phyloP scores from a whole-genome alignment of 2,329 filamentous ascomycete species.

The Fusarium sp. region DNA sequence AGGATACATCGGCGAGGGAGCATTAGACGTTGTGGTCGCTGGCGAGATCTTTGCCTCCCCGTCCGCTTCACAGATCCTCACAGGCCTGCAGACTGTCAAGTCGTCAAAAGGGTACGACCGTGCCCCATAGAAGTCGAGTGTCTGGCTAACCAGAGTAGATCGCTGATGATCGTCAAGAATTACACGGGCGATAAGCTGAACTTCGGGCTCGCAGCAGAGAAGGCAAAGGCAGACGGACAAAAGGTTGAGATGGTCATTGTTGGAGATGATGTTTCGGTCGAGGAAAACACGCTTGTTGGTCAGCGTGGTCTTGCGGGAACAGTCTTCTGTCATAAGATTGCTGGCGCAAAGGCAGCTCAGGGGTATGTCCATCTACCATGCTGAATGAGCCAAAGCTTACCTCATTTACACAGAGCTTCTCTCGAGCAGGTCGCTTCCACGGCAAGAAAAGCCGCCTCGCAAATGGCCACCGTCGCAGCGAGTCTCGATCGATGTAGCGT shows the following conservation, averaged over 20 bases:
- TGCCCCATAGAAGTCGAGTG: accelerated
- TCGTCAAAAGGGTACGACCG: conserved; percentile 32
- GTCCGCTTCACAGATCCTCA: conserved; percentile 40
- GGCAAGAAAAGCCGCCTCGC: conserved; percentile 36
- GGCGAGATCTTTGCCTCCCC: conserved; percentile 45
- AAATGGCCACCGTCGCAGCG: conserved; percentile 43
- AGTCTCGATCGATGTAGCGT: conserved; percentile 44
- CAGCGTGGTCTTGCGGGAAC: conserved; percentile 43
- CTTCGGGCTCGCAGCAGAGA: conserved; percentile 47
- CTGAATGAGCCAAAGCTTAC: conserved; percentile 4
- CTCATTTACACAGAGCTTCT: conserved; percentile 15
- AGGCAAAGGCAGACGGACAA: conserved; percentile 44
- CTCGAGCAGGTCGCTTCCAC: conserved; percentile 34
- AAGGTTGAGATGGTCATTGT: conserved; percentile 43
- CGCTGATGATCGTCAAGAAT: conserved; percentile 45
- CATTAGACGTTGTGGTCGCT: conserved; percentile 38
- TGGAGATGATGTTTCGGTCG: conserved; percentile 42
- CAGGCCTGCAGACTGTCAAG: conserved; percentile 36
- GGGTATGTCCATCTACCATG: conserved; percentile 15
- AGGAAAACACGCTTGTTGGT: conserved; percentile 41
- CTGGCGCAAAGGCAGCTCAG: conserved; percentile 40
- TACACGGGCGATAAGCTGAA: conserved; percentile 47
- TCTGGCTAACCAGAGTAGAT: conserved; percentile 17
- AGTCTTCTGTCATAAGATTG: conserved; percentile 43
- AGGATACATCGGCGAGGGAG: conserved; percentile 42